phyloP scores from a whole-genome alignment of 495 filamentous ascomycete genomes.

The Lasiosphaeria miniovina region DNA sequence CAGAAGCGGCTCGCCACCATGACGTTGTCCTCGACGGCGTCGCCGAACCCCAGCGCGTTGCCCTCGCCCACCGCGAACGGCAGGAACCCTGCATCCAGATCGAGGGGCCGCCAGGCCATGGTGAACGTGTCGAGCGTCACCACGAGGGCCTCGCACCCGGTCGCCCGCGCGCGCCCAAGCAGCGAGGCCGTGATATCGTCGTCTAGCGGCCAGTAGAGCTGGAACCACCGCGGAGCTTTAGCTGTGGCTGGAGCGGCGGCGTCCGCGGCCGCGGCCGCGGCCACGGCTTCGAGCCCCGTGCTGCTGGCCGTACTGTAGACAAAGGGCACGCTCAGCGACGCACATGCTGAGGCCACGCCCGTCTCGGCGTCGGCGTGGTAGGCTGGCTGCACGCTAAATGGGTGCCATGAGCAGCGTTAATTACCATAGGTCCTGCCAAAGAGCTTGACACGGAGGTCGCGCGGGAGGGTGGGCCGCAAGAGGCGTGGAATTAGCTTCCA shows the following conservation, averaged over 20 bases:
- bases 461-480: constrained; percentile 36
- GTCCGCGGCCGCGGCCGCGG: constrained; percentile 5
- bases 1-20: constrained; percentile 39
- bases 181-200: constrained; percentile 58
- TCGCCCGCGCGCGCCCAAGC: constrained; percentile 58
- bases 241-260: constrained; percentile 10
- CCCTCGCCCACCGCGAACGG: constrained; percentile 52
- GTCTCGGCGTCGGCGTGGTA: constrained; percentile 56
- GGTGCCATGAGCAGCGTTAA: constrained; percentile 55
- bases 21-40: constrained; percentile 33
- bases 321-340: constrained; percentile 51
- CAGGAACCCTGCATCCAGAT: constrained; percentile 60
- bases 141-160: constrained; percentile 54
- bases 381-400: constrained; percentile 54
- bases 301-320: constrained; percentile 49
- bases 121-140: constrained; percentile 63
- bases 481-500: constrained; percentile 57
- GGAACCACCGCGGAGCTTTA: constrained; percentile 48
- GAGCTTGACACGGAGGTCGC: constrained; percentile 53
- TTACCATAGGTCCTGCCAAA: constrained; percentile 52
- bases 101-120: constrained; percentile 59
- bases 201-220: constrained; percentile 67
- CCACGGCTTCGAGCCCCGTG: constrained; percentile 41
- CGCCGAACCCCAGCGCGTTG: constrained; percentile 49
- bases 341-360: constrained; percentile 51